Percentiles rank a stretch among this genome's conserved stretches.
phyloP scores from a whole-genome alignment of 179 eudicot species.

The Beta macrorhiza region DNA sequence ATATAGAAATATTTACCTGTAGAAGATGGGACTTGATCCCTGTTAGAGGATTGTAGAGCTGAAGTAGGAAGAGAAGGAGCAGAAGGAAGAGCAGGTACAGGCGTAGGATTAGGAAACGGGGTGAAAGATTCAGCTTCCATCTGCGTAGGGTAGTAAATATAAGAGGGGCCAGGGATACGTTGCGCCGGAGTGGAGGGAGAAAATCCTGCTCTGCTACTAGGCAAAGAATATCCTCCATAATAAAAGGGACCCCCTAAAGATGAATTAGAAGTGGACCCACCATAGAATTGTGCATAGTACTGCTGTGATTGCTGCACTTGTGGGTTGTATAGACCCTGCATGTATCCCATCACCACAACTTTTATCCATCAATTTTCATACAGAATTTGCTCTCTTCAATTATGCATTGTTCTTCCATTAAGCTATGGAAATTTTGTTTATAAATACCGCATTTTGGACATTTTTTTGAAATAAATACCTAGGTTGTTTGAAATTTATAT shows the following conservation, averaged over 20 bases:
- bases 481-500: too few relatives aligned
- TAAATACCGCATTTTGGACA: too few relatives aligned
- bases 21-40: slow-evolving; percentile 24
- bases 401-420: too few relatives aligned
- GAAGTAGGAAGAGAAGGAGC: slow-evolving; percentile 4
- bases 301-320: slow-evolving; percentile 34
- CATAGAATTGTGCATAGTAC: slow-evolving; percentile 35
- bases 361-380: not conserved
- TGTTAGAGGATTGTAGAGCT: not conserved
- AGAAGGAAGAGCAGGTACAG: slow-evolving; percentile 3
- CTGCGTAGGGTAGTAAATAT: slow-evolving; percentile 35
- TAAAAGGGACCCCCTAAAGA: slow-evolving; percentile 26
- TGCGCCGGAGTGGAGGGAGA: slow-evolving; percentile 30
- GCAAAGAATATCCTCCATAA: slow-evolving; percentile 28
- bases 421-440: too few relatives aligned
- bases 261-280: slow-evolving; percentile 29
- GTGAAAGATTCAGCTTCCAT: not conserved
- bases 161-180: slow-evolving; percentile 26
- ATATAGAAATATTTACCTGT: slow-evolving; percentile 19
- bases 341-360: not conserved
- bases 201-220: slow-evolving; percentile 19
- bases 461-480: too few relatives aligned
- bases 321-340: slow-evolving; percentile 41
- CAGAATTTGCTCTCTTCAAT: too few relatives aligned
- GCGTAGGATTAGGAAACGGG: slow-evolving; percentile 16